Evolutionary conservation across 2,329 filamentous ascomycete genomes (phyloP), one percentile per base, ranked within the genome.

Genomic region (Talaromyces pinophilus): DNA sequence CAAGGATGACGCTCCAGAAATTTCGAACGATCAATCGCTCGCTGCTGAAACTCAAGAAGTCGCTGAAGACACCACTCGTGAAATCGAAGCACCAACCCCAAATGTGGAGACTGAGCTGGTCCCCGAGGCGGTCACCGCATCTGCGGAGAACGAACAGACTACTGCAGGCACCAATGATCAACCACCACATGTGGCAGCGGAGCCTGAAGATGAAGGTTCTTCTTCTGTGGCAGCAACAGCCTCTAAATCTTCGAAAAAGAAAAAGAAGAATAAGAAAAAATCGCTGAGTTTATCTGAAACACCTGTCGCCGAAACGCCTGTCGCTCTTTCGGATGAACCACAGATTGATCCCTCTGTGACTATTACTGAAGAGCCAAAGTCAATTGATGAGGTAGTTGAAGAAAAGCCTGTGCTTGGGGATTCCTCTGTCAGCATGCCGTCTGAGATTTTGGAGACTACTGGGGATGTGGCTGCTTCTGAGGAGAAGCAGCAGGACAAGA

Each of bases 201-300:
- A 60, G 62, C 44, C 61, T 48, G 55, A 57, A 42, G 50, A 59
- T 25, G 62, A 62, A 25, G 19, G 5, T 5, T 46, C 19, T 46
- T 48, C 46, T 55, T 33, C 57, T 22, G 55, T 17, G 35, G 13
- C 57, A 46, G 13, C 22, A 13, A 22, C 50, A n/a, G 5, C n/a
- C n/a, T 59, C 63, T 1, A 65, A 65, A 38, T 50, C 63, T n/a
- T 52, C 55, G 22, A 63, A 63, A 17, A 68, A 68, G 63, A 63
- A 65, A 65, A 67, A 67, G 48, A 67, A 67, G 57, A 67, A 67
- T 30, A 64, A 67, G 59, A 64, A 59, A 35, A 67, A 67, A 65
- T 57, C 63, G 10, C 54, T 52, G 44, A 60, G 59, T 22, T 30
- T 52, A 17, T 68, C 63, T 8, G 62, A 65, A 42, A 63, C 5